phyloP scores from a whole-genome alignment of 2,329 filamentous ascomycete species.

The Cytospora leucostoma region DNA sequence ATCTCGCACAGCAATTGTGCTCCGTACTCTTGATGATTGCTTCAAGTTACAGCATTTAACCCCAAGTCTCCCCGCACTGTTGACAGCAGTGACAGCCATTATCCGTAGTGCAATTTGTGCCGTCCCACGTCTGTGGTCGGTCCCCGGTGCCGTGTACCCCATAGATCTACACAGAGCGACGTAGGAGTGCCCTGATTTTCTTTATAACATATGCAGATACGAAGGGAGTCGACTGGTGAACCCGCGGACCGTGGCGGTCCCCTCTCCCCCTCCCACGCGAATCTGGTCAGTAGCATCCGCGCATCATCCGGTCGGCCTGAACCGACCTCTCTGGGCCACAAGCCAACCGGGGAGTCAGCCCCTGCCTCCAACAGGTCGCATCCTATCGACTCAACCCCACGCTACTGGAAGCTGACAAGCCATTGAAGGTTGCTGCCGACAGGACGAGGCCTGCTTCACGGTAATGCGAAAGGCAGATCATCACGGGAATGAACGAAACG shows the following conservation, averaged over 20 bases:
- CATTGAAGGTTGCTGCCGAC: background rate
- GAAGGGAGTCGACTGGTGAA: constrained; percentile 2
- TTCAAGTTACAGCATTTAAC: background rate
- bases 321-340: background rate
- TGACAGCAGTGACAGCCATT: constrained; percentile 19
- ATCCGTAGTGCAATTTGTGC: background rate
- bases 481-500: background rate
- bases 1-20: constrained; percentile 21
- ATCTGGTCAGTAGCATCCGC: background rate
- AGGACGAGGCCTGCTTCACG: constrained; percentile 1
- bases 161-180: constrained; percentile 1
- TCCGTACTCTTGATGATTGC: constrained; percentile 7
- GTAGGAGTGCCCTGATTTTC: constrained; percentile 8
- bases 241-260: background rate
- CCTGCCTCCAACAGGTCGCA: background rate
- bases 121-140: constrained; percentile 11
- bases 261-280: background rate
- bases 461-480: background rate
- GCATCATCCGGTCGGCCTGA: background rate
- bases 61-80: background rate
- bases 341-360: background rate
- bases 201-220: constrained; percentile 16
- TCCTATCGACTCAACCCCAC: constrained; percentile 15
- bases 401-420: constrained; percentile 1
- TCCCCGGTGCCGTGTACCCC: constrained; percentile 10